Base-by-base conservation (phyloP, 2,329 filamentous ascomycete genomes). In the Taxawa tesnikishii region DNA sequence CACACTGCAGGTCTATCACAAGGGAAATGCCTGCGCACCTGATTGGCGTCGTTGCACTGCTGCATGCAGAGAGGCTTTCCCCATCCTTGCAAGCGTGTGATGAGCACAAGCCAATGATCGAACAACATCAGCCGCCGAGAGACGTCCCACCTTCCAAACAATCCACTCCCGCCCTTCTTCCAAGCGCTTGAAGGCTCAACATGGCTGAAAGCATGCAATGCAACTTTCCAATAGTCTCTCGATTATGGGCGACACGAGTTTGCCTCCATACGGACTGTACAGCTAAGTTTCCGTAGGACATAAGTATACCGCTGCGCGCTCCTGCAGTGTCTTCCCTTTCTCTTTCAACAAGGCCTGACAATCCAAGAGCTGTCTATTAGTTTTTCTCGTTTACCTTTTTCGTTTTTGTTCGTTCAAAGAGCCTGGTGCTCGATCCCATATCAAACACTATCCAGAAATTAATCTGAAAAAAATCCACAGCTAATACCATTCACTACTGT, bases 341-440 rank as follows among this genome's bases (percentile, higher is more conserved):
- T 30, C 32, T 57, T 60, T 56, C 59, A 66, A 62, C 62, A 64
- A 66, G 62, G 31, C 58, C 48, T 62, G 59, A 63, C 54, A 63
- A 63, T 46, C 54, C 47, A 45, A 61, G 62, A 65, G 59, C 58
- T 64, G 61, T 55, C 53, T 57, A 48, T 60, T 60, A 51, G 57
- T 54, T 56, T 56, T 58, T 57, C 56, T 56, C 49, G 44, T 47
- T 43, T 47, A 46, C 40, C 51, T 48, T 53, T 53, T 53, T 51
- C 49, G 54, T 49, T 49, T 47, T 49, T 50, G 52, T 55, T 56
- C 35, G 48, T 47, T 54, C 51, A 51, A 59, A 49, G 50, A 56
- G 62, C 62, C 62, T 63, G 62, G 62, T 63, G 62, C 54, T 55
- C 50, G 35, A 40, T 45, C 39, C 42, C 40, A 47, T 44, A 43